These are phyloP conservation scores for Dactylella cylindrospora DNA, from an alignment of 2,329 filamentous ascomycete species.

Conservation along the genomic window DNA sequence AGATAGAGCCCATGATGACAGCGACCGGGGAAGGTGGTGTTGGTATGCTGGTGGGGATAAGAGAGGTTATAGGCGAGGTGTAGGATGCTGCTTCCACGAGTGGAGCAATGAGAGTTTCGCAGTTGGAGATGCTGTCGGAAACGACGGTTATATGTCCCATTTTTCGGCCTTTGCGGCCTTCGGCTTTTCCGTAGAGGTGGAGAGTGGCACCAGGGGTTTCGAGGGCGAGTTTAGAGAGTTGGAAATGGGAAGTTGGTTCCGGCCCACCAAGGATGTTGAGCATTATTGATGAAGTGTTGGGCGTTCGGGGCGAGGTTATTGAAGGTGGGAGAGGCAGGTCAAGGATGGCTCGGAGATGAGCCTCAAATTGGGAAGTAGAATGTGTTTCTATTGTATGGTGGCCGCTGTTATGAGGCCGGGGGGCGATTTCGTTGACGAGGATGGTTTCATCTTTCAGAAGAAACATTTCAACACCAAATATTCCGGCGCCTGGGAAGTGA, in stretches of 20 bases:
- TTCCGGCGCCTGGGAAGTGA: constrained; percentile 81
- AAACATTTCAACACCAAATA: constrained; percentile 98
- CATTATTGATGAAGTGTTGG: constrained; percentile 62
- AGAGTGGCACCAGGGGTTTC: constrained; percentile 64
- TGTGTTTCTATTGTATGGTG: constrained; percentile 95
- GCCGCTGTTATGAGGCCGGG: constrained; percentile 83
- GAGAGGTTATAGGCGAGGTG: constrained; percentile 30
- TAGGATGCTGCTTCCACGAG: constrained; percentile 58
- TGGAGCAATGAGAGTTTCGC: constrained; percentile 68
- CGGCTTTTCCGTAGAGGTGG: constrained; percentile 79
- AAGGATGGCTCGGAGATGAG: constrained; percentile 82
- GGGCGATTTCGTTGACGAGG: constrained; percentile 83
- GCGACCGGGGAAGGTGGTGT: constrained; percentile 63
- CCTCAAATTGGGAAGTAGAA: constrained; percentile 85
- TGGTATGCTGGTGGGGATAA: constrained; percentile 48
- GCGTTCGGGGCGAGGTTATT: constrained; percentile 55
- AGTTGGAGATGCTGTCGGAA: constrained; percentile 66
- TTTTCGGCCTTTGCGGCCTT: constrained; percentile 81
- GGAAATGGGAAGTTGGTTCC: constrained; percentile 64
- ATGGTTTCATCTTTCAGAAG: constrained; percentile 69
- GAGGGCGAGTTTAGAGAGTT: constrained; percentile 61
- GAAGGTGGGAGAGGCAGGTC: constrained; percentile 63
- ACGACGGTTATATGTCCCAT: constrained; percentile 92
- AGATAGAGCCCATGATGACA: constrained; percentile 82
- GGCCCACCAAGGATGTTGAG: constrained; percentile 61